Percentiles rank a stretch among this genome's conserved stretches.
Conservation (phyloP, 2,329 filamentous ascomycete genomes). For the Grosmannia clavigera region DNA sequence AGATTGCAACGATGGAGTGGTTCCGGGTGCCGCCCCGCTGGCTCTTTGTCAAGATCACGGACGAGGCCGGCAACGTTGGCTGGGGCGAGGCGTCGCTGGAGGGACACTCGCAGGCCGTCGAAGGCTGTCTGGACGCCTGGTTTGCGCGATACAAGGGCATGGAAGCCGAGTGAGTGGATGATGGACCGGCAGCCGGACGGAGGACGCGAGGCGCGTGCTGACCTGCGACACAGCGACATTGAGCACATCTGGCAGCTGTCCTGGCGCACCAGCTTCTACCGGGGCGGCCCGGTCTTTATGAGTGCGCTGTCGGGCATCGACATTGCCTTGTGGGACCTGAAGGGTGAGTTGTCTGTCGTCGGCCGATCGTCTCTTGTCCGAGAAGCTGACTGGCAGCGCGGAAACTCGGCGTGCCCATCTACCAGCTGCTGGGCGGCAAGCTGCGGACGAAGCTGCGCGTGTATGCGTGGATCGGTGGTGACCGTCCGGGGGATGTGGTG, state of each 20-base stretch:
- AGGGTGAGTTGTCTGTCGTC: conserved; percentile 23
- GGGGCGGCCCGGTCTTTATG: conserved; percentile 60
- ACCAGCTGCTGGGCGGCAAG: conserved; percentile 55
- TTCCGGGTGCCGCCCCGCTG: conserved; percentile 55
- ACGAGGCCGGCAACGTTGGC: conserved; percentile 43
- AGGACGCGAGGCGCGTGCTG: neutral
- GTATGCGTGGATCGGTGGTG: conserved; percentile 59
- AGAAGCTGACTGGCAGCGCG: neutral
- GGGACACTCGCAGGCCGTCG: conserved; percentile 52
- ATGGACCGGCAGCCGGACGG: too few relatives aligned
- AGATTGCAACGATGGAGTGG: conserved; percentile 49
- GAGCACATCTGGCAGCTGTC: conserved; percentile 59
- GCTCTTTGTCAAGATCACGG: conserved; percentile 57
- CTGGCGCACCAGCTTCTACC: conserved; percentile 55
- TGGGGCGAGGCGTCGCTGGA: conserved; percentile 58
- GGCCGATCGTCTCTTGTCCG: too few relatives aligned
- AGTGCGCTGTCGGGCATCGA: conserved; percentile 58
- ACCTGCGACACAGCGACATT: conserved; percentile 39
- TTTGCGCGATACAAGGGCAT: conserved; percentile 42
- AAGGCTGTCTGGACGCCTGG: conserved; percentile 51
- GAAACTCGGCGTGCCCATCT: conserved; percentile 38
- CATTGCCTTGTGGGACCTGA: conserved; percentile 59
- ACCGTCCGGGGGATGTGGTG: conserved; percentile 50
- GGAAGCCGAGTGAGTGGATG: conserved; percentile 44
- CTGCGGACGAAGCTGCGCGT: conserved; percentile 51